Evolutionary conservation across 2,329 filamentous ascomycete species (phyloP).

Genomic region (Microascus cirrosus): DNA sequence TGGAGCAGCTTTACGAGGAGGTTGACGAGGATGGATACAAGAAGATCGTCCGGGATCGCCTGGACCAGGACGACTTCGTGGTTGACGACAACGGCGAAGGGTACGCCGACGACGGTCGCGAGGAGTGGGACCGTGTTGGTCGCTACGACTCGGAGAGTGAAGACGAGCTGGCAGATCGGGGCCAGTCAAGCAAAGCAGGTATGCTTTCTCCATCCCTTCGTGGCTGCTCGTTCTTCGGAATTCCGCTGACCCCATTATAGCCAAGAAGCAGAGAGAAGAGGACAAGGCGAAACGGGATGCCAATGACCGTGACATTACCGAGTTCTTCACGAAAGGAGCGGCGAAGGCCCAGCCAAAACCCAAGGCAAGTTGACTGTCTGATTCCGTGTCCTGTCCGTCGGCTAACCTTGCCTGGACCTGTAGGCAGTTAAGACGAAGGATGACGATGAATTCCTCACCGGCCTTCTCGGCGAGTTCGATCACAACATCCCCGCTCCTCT

Average conservation of each 20-base stretch:
- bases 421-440: conserved; percentile 71
- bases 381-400: neutral
- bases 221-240: neutral
- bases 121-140: conserved; percentile 76
- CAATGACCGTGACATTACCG: conserved; percentile 83
- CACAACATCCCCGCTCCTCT: conserved; percentile 50
- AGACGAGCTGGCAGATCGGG: conserved; percentile 38
- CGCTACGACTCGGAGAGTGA: conserved; percentile 68
- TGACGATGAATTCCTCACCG: conserved; percentile 77
- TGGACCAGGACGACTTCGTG: conserved; percentile 95
- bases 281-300: conserved; percentile 77
- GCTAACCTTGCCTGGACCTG: conserved; percentile 7
- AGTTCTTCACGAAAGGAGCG: conserved; percentile 80
- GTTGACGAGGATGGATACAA: conserved; percentile 97
- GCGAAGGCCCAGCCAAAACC: conserved; percentile 58
- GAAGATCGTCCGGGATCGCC: conserved; percentile 77
- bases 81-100: conserved; percentile 97
- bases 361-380: conserved; percentile 48
- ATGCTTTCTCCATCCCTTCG: conserved; percentile 11
- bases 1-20: conserved; percentile 81
- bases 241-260: conserved; percentile 25
- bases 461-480: conserved; percentile 80
- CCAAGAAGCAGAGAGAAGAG: conserved; percentile 80
- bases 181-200: conserved; percentile 41
- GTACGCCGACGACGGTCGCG: conserved; percentile 90